Evolutionary conservation across 2,329 filamentous ascomycete genomes (phyloP).

Genomic region (Rugonectria rugulosa): DNA sequence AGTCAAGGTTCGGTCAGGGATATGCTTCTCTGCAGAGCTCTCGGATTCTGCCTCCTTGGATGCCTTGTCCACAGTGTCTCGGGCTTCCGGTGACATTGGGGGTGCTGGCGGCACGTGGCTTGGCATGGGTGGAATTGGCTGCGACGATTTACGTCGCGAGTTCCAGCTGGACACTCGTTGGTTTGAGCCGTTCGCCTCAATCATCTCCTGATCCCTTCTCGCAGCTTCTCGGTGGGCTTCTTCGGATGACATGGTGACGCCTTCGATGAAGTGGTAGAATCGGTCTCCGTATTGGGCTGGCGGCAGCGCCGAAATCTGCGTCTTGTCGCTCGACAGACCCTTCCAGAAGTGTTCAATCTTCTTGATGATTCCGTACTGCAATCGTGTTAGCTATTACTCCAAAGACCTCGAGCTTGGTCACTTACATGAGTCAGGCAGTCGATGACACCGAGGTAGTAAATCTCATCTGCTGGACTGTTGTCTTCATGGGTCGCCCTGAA

Average conservation of each 20-base stretch:
- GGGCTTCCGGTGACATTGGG: conserved; percentile 48
- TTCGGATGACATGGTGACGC: conserved; percentile 89
- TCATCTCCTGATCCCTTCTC: conserved; percentile 68
- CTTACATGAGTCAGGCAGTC: conserved; percentile 96
- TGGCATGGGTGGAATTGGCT: conserved; percentile 53
- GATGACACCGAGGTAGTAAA: conserved; percentile 98
- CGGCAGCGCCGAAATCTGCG: conserved; percentile 90
- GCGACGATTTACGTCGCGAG: conserved; percentile 44
- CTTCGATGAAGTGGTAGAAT: conserved; percentile 90
- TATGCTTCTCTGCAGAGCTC: conserved; percentile 51
- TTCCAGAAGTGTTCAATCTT: conserved; percentile 98
- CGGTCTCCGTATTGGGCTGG: conserved; percentile 92
- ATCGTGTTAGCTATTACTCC: conserved; percentile 43
- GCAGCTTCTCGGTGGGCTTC: conserved; percentile 74
- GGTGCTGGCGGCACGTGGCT: conserved; percentile 55
- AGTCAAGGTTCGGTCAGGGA: conserved; percentile 68
- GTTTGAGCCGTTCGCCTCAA: conserved; percentile 43
- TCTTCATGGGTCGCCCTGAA: conserved; percentile 93
- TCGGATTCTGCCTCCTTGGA: conserved; percentile 44
- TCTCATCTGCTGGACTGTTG: conserved; percentile 83
- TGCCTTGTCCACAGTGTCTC: conserved; percentile 51
- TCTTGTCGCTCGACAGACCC: conserved; percentile 82
- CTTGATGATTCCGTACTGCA: conserved; percentile 90
- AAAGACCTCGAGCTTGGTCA: too few species aligned
- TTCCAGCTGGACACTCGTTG: conserved; percentile 49